A percentile compares a stretch with the other conserved stretches of the same genome.
These are phyloP conservation scores for Anthracocystis setariae DNA, from an alignment of 1,284 basidiomycete genomes.

Conservation along the genomic window DNA sequence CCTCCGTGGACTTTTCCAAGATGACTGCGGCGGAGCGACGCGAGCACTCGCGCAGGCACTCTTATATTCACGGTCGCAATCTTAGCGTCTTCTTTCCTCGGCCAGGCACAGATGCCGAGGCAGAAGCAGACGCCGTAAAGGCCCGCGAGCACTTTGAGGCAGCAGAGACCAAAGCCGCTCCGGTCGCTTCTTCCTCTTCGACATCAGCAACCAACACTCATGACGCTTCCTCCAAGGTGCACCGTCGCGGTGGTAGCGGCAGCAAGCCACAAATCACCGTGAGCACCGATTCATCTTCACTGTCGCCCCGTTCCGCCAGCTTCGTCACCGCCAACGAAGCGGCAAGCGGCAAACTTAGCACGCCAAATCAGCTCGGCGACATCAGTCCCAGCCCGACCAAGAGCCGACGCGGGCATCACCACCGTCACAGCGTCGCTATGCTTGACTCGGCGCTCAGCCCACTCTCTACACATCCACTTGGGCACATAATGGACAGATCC, in stretches of 20 bases:
- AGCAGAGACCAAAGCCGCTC: not conserved
- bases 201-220: slow-evolving; percentile 6
- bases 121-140: slow-evolving; percentile 45
- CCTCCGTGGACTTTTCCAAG: slow-evolving; percentile 28
- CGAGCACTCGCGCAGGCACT: slow-evolving; percentile 62
- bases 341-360: slow-evolving; percentile 14
- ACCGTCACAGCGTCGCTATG: slow-evolving; percentile 57
- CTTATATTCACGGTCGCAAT: slow-evolving; percentile 60
- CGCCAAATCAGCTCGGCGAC: slow-evolving; percentile 16
- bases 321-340: slow-evolving; percentile 25
- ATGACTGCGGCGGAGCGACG: slow-evolving; percentile 60
- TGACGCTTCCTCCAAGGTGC: slow-evolving; percentile 13
- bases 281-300: slow-evolving; percentile 38
- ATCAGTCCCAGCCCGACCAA: slow-evolving; percentile 49
- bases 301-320: slow-evolving; percentile 44
- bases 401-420: slow-evolving; percentile 54
- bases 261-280: slow-evolving; percentile 52
- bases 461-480: slow-evolving; percentile 9
- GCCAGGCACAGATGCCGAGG: slow-evolving; percentile 62
- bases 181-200: slow-evolving; percentile 4
- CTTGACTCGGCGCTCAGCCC: slow-evolving; percentile 41
- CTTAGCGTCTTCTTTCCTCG: slow-evolving; percentile 65
- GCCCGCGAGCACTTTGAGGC: slow-evolving; percentile 34
- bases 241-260: slow-evolving; percentile 36
- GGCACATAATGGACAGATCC: slow-evolving; percentile 31